Base-by-base conservation (phyloP, 257 asterid genomes). In the Ocimum tenuiflorum region DNA sequence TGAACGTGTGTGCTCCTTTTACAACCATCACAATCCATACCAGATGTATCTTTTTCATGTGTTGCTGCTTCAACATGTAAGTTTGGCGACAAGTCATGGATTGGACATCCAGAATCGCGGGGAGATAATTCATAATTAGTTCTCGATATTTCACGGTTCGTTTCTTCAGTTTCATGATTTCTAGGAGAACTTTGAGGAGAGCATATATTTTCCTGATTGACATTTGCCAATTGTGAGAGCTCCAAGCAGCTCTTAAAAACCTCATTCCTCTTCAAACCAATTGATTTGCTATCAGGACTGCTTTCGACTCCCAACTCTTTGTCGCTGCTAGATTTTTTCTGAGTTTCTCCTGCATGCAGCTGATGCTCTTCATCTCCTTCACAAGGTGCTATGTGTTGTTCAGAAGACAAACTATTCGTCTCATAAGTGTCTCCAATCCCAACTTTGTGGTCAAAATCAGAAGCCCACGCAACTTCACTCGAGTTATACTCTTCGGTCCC, bases 221-320 rank as follows among this genome's bases (percentile, higher is more conserved):
- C 74, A n/a, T 63, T 66, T 35, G 77, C 77, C 60, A 92, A 57
- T 58, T 78, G 80, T 1, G 81, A 18, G n/a, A 94, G 83, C 83
- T 86, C 95, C 83, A 88, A 72, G 67, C 96, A 90, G 79, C 99
- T 90, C 47, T 77, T 76, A 58, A 85, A 90, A 53, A 78, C 81
- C 5, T 87, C 96, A 7, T 52, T 79, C 80, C 70, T 79, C 42
- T 55, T 79, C 67, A 79, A 59, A 50, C 76, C 23, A 61, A 58
- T 46, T 22, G 83, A 42, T 48, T 60, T 69, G 55, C 48, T 69
- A 36, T 77, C 84, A 52, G 70, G 62, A 58, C 70, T 71, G 61
- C 69, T 58, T 36, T 58, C 68, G n/a, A 17, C 55, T 35, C 41
- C 68, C 41, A 27, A 35, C 36, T 74, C 81, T 67, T 67, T 57